Percentiles rank a stretch among this genome's conserved stretches.
These are phyloP conservation scores for Teratosphaeria epicoccoides DNA, from an alignment of 2,329 filamentous ascomycete species.

Conservation along the genomic window DNA sequence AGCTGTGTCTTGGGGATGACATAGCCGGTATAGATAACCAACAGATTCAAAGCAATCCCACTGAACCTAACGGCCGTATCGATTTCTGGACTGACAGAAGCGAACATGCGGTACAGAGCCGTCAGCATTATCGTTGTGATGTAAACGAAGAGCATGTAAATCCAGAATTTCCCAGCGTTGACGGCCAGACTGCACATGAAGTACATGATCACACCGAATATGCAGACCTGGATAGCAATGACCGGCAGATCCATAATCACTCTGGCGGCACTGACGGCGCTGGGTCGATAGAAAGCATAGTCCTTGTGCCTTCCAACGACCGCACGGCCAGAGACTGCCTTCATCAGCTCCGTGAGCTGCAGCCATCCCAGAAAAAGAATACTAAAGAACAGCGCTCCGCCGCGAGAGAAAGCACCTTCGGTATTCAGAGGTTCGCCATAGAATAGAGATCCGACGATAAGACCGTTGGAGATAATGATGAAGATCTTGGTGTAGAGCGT, in stretches of 20 bases:
- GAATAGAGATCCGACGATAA: constrained; percentile 72
- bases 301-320: constrained; percentile 59
- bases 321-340: constrained; percentile 58
- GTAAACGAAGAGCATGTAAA: constrained; percentile 55
- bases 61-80: constrained; percentile 57
- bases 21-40: constrained; percentile 56
- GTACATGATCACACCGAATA: constrained; percentile 55
- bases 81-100: constrained; percentile 51
- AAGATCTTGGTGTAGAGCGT: constrained; percentile 70
- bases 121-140: constrained; percentile 53
- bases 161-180: constrained; percentile 53
- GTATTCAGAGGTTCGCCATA: constrained; percentile 54
- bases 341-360: constrained; percentile 68
- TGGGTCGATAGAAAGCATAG: constrained; percentile 61
- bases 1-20: constrained; percentile 56
- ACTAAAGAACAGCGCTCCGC: constrained; percentile 56
- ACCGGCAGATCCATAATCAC: constrained; percentile 54
- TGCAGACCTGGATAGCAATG: constrained; percentile 46
- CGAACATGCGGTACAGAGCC: constrained; percentile 56
- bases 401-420: constrained; percentile 51
- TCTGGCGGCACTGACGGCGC: constrained; percentile 51
- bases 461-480: constrained; percentile 61
- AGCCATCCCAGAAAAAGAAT: constrained; percentile 59
- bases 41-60: constrained; percentile 51
- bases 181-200: constrained; percentile 53